A percentile compares a stretch with the other conserved stretches of the same genome.
These are phyloP conservation scores for Penicillium longicatenatum DNA, from an alignment of 495 filamentous ascomycete genomes.

Conservation along the genomic window DNA sequence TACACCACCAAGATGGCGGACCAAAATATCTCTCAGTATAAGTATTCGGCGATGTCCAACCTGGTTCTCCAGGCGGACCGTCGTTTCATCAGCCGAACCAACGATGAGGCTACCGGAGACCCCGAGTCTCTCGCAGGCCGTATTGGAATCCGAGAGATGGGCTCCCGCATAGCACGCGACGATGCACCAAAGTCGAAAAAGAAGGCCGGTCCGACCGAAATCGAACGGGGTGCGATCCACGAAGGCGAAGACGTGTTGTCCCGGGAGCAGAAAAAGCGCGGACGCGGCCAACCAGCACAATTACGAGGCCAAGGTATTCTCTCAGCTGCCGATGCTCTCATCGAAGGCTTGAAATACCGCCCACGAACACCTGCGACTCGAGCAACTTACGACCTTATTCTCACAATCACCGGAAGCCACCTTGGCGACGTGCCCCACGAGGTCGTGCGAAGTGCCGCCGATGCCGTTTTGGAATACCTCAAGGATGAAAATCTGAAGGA, in stretches of 20 bases:
- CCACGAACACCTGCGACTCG: slow-evolving; percentile 90
- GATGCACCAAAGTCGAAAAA: slow-evolving; percentile 76
- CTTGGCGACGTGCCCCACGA: slow-evolving; percentile 93
- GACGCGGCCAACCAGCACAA: slow-evolving; percentile 70
- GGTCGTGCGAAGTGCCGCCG: slow-evolving; percentile 91
- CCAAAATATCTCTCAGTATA: slow-evolving; percentile 96
- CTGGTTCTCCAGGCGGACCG: slow-evolving; percentile 99
- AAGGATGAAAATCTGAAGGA: slow-evolving; percentile 97
- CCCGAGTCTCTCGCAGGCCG: slow-evolving; percentile 95
- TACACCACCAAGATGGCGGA: slow-evolving; percentile 70
- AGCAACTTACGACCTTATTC: slow-evolving; percentile 93
- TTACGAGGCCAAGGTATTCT: slow-evolving; percentile 78
- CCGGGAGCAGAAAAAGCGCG: slow-evolving; percentile 85
- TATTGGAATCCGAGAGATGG: slow-evolving; percentile 93
- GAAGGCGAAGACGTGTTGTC: slow-evolving; percentile 87
- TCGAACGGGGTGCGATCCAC: slow-evolving; percentile 76
- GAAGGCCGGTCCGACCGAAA: slow-evolving; percentile 62
- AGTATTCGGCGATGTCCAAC: slow-evolving; percentile 99
- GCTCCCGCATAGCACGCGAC: slow-evolving; percentile 76
- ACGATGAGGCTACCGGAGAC: slow-evolving; percentile 94
- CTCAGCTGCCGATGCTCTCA: slow-evolving; percentile 78
- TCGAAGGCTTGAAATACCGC: slow-evolving; percentile 85
- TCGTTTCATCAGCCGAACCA: slow-evolving; percentile 87
- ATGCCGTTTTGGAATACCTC: slow-evolving; percentile 85
- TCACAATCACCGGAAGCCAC: slow-evolving; percentile 83